Evolutionary conservation across 2,329 filamentous ascomycete genomes (phyloP).

Genomic region (Aulographum hederae): DNA sequence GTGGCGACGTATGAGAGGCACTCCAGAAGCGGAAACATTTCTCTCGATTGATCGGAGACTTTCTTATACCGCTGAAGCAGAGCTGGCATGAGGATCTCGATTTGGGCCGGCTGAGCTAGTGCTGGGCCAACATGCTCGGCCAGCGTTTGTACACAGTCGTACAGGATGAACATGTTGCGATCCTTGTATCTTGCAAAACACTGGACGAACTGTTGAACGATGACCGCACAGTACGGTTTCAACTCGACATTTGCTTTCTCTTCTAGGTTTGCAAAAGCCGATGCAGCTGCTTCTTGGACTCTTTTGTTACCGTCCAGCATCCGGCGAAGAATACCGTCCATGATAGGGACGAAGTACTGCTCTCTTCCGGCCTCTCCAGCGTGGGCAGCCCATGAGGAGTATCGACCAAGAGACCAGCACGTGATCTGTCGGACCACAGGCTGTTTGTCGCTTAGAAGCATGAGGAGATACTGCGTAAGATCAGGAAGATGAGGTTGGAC

Average conservation of each 20-base stretch:
- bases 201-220: constrained; percentile 76
- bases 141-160: constrained; percentile 94
- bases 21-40: constrained; percentile 89
- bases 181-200: constrained; percentile 97
- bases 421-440: constrained; percentile 92
- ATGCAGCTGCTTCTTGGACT: constrained; percentile 90
- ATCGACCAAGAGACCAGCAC: constrained; percentile 90
- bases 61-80: constrained; percentile 76
- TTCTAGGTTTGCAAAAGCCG: constrained; percentile 88
- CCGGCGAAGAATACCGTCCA: constrained; percentile 83
- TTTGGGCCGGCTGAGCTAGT: constrained; percentile 64
- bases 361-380: constrained; percentile 51
- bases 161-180: constrained; percentile 95
- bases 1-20: constrained; percentile 88
- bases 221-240: constrained; percentile 72
- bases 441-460: constrained; percentile 65
- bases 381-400: constrained; percentile 78
- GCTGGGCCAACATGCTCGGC: constrained; percentile 77
- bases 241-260: constrained; percentile 74
- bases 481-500: constrained; percentile 83
- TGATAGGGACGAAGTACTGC: constrained; percentile 81
- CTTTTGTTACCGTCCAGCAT: constrained; percentile 98
- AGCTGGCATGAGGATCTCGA: constrained; percentile 78
- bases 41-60: constrained; percentile 73
- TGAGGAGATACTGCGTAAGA: constrained; percentile 77